Percentiles rank a stretch among this genome's conserved stretches.
Evolutionary conservation across 2,329 filamentous ascomycete species (phyloP).

Genomic region (Bisporella sp.): DNA sequence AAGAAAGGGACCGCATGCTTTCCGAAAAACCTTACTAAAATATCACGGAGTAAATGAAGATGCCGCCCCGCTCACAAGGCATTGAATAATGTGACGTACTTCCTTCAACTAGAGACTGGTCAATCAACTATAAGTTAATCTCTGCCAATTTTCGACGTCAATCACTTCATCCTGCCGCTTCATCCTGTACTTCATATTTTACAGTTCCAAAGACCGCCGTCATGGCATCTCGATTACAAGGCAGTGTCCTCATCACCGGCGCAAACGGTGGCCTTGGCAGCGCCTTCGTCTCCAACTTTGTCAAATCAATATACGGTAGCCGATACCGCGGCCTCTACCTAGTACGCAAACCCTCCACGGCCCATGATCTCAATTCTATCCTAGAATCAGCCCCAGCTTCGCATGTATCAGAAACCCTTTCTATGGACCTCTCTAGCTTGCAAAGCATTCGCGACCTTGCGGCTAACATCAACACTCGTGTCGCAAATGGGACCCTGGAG

Average conservation of each 20-base stretch:
- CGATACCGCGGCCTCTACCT: slow-evolving; percentile 8
- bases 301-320: slow-evolving; percentile 3
- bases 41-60: too few relatives aligned
- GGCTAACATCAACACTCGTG: slow-evolving; percentile 14
- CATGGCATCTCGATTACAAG: too few relatives aligned
- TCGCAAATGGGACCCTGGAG: slow-evolving; percentile 13
- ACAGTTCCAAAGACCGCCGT: too few relatives aligned
- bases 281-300: slow-evolving; percentile 8
- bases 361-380: slow-evolving; percentile 3
- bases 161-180: too few relatives aligned
- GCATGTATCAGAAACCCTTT: slow-evolving; percentile 3
- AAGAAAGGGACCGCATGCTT: too few relatives aligned
- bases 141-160: too few relatives aligned
- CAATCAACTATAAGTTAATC: too few relatives aligned
- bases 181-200: too few relatives aligned
- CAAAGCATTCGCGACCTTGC: slow-evolving; percentile 10
- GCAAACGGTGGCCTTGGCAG: slow-evolving; percentile 12
- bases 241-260: slow-evolving; percentile 8
- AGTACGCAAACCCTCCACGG: slow-evolving; percentile 9
- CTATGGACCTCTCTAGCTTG: slow-evolving; percentile 10
- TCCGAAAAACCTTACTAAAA: too few relatives aligned
- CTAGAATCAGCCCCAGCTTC: slow-evolving; percentile 3
- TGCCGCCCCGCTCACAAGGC: too few relatives aligned
- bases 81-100: too few relatives aligned
- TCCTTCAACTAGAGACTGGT: too few relatives aligned